Evolutionary conservation across 2,329 filamentous ascomycete genomes (phyloP).

Genomic region (Purpureocillium lavendulum): DNA sequence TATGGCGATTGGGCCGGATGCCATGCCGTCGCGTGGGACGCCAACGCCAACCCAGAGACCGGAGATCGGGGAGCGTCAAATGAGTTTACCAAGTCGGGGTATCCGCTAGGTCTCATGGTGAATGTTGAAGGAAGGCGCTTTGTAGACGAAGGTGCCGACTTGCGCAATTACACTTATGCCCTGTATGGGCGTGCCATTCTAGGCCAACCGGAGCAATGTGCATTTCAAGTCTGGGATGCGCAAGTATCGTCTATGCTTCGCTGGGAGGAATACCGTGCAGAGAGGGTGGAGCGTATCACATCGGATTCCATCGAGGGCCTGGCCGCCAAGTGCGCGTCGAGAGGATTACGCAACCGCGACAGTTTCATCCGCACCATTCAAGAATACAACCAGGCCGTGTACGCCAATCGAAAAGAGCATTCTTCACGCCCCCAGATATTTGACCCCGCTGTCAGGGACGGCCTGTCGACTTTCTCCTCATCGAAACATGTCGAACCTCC

Average conservation of each 20-base stretch:
- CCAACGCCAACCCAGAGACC: conserved; percentile 42
- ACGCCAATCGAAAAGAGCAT: conserved; percentile 34
- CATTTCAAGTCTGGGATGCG: conserved; percentile 59
- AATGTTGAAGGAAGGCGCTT: conserved; percentile 52
- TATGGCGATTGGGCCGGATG: conserved; percentile 57
- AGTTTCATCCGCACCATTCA: conserved; percentile 43
- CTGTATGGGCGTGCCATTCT: conserved; percentile 56
- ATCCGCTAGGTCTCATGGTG: conserved; percentile 58
- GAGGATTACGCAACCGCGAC: conserved; percentile 36
- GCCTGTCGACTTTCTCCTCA: conserved; percentile 50
- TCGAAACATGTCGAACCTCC: conserved; percentile 31
- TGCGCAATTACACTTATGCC: conserved; percentile 61
- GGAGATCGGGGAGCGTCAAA: conserved; percentile 55
- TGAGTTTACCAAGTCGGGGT: conserved; percentile 61
- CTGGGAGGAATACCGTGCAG: conserved; percentile 52
- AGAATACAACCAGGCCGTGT: conserved; percentile 51
- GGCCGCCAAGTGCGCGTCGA: conserved; percentile 35
- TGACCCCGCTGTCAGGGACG: conserved; percentile 54
- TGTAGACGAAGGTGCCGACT: conserved; percentile 57
- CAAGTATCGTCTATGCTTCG: conserved; percentile 44
- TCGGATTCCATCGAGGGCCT: conserved; percentile 46
- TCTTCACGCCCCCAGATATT: conserved; percentile 35
- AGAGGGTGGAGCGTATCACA: conserved; percentile 43
- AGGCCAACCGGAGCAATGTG: conserved; percentile 45
- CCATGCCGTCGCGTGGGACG: conserved; percentile 58